Evolutionary conservation across 768 basidiomycete species (phyloP).

Genomic region (Macrolepiota fuliginosa): DNA sequence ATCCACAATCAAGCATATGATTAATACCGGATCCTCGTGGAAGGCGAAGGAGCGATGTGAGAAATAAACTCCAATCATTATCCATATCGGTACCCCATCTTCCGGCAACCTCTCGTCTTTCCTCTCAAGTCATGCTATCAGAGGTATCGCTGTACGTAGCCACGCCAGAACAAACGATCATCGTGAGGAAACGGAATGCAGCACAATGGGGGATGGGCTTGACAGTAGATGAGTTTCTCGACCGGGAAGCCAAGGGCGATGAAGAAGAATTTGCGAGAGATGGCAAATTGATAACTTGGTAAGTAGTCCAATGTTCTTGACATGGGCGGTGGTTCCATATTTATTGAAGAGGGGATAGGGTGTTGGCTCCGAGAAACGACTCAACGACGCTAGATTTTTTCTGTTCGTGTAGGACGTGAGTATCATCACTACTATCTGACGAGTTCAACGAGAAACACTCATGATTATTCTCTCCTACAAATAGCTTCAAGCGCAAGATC

Average conservation of each 20-base stretch:
- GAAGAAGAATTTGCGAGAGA: slow-evolving; percentile 39
- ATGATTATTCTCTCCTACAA: background rate
- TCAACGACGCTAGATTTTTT: slow-evolving; percentile 52
- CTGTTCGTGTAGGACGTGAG: slow-evolving; percentile 64
- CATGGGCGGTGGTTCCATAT: background rate
- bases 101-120: too few relatives aligned
- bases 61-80: background rate
- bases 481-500: slow-evolving; percentile 29
- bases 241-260: slow-evolving; percentile 38
- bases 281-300: slow-evolving; percentile 53
- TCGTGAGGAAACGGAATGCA: slow-evolving; percentile 31
- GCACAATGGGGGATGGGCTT: slow-evolving; percentile 43
- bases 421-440: slow-evolving; percentile 8
- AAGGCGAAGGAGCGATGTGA: slow-evolving; percentile 4
- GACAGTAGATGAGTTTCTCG: slow-evolving; percentile 43
- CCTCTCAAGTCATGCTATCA: slow-evolving; percentile 6
- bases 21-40: background rate
- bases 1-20: too few relatives aligned
- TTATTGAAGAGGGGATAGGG: slow-evolving; percentile 44
- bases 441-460: background rate
- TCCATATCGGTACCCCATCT: background rate
- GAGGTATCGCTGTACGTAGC: slow-evolving; percentile 27
- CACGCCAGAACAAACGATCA: slow-evolving; percentile 41
- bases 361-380: slow-evolving; percentile 51
- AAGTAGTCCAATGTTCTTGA: background rate